Evolutionary conservation across 176 grass and related monocot genomes (phyloP).

Genomic region (Oropetium thomaeum): DNA sequence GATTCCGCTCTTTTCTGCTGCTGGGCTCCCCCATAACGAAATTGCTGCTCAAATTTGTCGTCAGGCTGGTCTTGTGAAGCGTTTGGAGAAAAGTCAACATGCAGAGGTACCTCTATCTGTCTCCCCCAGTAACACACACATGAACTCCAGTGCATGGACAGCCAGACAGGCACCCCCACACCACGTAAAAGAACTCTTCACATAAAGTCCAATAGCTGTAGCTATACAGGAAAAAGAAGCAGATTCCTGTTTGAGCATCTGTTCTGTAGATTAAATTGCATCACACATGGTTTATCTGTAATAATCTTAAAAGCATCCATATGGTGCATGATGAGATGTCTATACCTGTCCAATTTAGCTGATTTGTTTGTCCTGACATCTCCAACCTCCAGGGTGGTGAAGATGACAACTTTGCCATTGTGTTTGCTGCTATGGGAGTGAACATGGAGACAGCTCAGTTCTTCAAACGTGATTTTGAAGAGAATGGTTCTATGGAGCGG

Average conservation of each 20-base stretch:
- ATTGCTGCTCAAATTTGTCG: slow-evolving; percentile 99
- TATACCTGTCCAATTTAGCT: neutral
- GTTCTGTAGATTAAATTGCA: neutral
- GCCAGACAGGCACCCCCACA: neutral
- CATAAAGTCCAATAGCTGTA: neutral
- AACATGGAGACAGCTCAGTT: slow-evolving; percentile 99
- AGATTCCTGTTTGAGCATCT: neutral
- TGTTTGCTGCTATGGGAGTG: slow-evolving; percentile 99
- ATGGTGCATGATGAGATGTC: neutral
- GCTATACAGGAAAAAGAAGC: neutral
- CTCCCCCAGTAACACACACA: neutral
- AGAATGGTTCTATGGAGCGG: slow-evolving; percentile 97
- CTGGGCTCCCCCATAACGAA: slow-evolving; percentile 98
- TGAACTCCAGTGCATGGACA: neutral
- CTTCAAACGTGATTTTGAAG: slow-evolving; percentile 99
- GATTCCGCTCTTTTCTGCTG: slow-evolving; percentile 98
- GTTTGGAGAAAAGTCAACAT: slow-evolving; percentile 77
- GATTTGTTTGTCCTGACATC: slow-evolving; percentile 6
- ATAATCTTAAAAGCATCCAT: neutral
- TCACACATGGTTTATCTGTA: neutral
- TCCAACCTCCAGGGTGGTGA: slow-evolving; percentile 56
- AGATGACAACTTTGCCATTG: slow-evolving; percentile 98
- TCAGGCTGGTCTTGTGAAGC: slow-evolving; percentile 97
- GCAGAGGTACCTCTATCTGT: slow-evolving; percentile 46
- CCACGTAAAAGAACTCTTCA: neutral